Evolutionary conservation across 345 rosid species (phyloP).

Genomic region (Bruguiera parviflora): DNA sequence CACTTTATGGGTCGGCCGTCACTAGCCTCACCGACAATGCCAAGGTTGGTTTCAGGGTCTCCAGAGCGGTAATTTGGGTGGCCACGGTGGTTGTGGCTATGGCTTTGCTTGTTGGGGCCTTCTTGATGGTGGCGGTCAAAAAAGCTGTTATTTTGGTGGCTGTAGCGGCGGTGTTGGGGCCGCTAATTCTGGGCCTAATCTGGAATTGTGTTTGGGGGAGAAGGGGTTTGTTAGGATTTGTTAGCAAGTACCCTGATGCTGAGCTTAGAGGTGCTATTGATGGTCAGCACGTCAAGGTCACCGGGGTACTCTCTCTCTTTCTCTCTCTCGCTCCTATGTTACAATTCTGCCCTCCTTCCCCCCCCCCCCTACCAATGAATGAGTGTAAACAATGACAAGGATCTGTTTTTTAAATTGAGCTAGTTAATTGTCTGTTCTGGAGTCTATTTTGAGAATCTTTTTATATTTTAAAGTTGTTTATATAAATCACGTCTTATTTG

Average conservation of each 20-base stretch:
- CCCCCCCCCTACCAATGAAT: no score
- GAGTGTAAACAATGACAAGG: no score
- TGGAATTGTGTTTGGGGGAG: conserved; percentile 81
- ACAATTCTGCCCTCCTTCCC: not conserved
- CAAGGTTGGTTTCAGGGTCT: conserved; percentile 72
- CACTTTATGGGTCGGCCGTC: conserved; percentile 73
- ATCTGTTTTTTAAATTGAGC: no score
- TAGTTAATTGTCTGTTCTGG: no score
- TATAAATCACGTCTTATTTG: no score
- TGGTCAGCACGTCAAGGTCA: conserved; percentile 89
- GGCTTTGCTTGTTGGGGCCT: conserved; percentile 64
- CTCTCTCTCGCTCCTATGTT: not conserved
- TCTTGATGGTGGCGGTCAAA: conserved; percentile 73
- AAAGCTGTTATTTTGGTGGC: conserved; percentile 63
- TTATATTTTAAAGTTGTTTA: no score
- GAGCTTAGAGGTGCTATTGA: conserved; percentile 91
- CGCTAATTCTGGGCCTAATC: conserved; percentile 42
- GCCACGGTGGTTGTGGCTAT: conserved; percentile 57
- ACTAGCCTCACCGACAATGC: conserved; percentile 60
- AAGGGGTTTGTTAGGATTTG: conserved; percentile 60
- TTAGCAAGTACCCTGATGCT: conserved; percentile 66
- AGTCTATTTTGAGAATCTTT: no score
- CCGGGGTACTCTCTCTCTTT: conserved; percentile 54
- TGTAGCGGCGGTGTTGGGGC: conserved; percentile 53
- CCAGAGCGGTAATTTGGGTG: conserved; percentile 72